Percentiles rank a stretch among this genome's conserved stretches.
phyloP scores from a whole-genome alignment of 2,329 filamentous ascomycete genomes.

The Volutella citrinella region DNA sequence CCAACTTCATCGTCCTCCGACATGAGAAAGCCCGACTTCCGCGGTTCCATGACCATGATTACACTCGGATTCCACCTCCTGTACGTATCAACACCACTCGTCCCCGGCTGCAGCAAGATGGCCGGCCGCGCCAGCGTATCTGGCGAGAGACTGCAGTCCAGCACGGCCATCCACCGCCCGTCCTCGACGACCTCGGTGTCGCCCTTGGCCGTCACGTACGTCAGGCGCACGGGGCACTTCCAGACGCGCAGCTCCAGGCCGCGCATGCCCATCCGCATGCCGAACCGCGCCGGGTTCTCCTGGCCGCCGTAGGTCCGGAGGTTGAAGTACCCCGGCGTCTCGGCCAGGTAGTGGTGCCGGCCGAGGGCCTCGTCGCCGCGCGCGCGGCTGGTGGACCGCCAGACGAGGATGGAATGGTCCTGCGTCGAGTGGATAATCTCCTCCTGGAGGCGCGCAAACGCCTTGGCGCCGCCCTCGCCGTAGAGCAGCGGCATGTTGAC shows the following conservation, averaged over 20 bases:
- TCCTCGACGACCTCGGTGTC: conserved; percentile 19
- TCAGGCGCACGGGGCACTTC: conserved; percentile 24
- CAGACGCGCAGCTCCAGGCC: conserved; percentile 23
- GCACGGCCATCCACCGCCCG: conserved; percentile 22
- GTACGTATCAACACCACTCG: conserved; percentile 16
- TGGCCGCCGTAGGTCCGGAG: conserved; percentile 23
- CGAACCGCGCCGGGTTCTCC: conserved; percentile 20
- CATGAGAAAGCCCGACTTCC: conserved; percentile 19
- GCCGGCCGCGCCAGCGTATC: conserved; percentile 24
- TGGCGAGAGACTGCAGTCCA: conserved; percentile 25
- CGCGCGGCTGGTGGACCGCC: conserved; percentile 16
- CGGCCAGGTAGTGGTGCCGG: conserved; percentile 23
- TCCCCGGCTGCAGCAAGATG: conserved; percentile 21
- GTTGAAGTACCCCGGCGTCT: conserved; percentile 24
- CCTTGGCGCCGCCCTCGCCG: conserved; percentile 32
- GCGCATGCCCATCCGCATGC: conserved; percentile 19
- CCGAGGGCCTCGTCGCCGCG: conserved; percentile 10
- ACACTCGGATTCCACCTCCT: conserved; percentile 20
- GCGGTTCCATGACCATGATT: conserved; percentile 25
- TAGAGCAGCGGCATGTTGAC: conserved; percentile 36
- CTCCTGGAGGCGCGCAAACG: conserved; percentile 33
- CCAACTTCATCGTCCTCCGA: conserved; percentile 7
- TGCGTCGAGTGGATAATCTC: conserved; percentile 31
- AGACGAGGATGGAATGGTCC: conserved; percentile 35
- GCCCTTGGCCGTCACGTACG: conserved; percentile 19